These are phyloP conservation scores for Dissophora ornata DNA, from an alignment of 192 early-diverging fungal species.

Conservation along the genomic window DNA sequence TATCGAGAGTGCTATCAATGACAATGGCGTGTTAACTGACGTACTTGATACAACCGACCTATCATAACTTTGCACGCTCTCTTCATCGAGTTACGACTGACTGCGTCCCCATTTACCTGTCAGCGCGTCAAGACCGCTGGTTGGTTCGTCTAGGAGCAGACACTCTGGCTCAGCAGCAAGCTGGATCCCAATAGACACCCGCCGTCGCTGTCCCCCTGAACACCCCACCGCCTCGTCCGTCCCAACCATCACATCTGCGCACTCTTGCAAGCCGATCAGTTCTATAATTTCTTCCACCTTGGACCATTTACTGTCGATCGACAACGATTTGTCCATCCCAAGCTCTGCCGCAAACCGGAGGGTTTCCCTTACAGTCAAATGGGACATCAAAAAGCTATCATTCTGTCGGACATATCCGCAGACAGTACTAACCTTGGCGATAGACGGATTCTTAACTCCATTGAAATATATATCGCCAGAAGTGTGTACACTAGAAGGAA, in stretches of 20 bases:
- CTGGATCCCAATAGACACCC: conserved; percentile 85
- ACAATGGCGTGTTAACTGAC: too few species aligned
- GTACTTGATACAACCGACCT: too few species aligned
- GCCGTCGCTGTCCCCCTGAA: conserved; percentile 80
- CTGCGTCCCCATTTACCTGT: too few species aligned
- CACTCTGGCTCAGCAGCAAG: conserved; percentile 79
- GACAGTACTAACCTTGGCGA: conserved; percentile 11
- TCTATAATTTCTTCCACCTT: conserved; percentile 76
- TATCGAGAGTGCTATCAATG: conserved; percentile 1
- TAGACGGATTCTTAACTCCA: conserved; percentile 12
- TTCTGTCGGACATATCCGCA: conserved; percentile 25
- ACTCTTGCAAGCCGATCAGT: conserved; percentile 70
- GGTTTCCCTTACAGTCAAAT: conserved; percentile 82
- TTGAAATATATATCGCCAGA: conserved; percentile 23
- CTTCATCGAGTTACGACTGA: too few species aligned
- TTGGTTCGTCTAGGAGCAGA: conserved; percentile 77
- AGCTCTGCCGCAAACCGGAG: conserved; percentile 78
- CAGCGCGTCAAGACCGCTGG: conserved; percentile 72
- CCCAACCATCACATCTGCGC: conserved; percentile 73
- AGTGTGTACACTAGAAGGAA: background rate
- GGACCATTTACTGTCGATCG: conserved; percentile 58
- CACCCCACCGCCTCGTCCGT: conserved; percentile 66
- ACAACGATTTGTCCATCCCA: conserved; percentile 64
- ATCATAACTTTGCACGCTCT: too few species aligned
- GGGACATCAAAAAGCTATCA: conserved; percentile 30